Evolutionary conservation across 257 asterid genomes (phyloP), one percentile per base, ranked within the genome.

Genomic region (Primulina eburnea): DNA sequence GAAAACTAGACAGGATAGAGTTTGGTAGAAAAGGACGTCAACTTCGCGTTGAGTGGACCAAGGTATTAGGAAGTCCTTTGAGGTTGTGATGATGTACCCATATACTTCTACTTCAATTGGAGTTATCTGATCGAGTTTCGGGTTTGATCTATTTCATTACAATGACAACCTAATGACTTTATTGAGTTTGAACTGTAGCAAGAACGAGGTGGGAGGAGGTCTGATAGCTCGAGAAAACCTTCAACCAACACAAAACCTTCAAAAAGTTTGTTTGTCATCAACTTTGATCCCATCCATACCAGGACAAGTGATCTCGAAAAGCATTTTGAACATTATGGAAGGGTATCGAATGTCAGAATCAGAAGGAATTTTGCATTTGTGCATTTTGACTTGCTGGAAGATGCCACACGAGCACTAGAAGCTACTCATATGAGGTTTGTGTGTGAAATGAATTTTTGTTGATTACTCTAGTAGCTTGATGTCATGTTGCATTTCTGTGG

Each of bases 1-100:
- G 97, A 77, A 90, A 86, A 72, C 95, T 93, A 32, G 98, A 93
- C 84, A 75, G 90, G 78, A 80, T 83, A 58, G 96, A 90, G 74
- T 93, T 93, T 71, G 98, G 98, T 72, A 83, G 86, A 76, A 90
- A 86, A 78, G 90, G 95, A 62, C 96, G 92, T 35, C 80, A 87
- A 60, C 87, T 93, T 47, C 94, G 98, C 43, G 86, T 93, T 29
- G 98, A 93, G 75, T 90, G 94, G 97, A 88, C 96, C 37, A 90
- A 89, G 96, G 98, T 92, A 78, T 64, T 53, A 70, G 24, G 63
- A 71, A 12, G 20, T 29, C 47, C 32, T 33, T 18, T 30, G 18
- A 71, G 29, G 40, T 64, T 59, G 37, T 57, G 43, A 56, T 76
- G 47, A 32, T 56, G 11, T 73, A 59, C n/a, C 30, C 5, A 4